Evolutionary conservation across 768 basidiomycete genomes (phyloP), one percentile per base, ranked within the genome.

Genomic region (Mrakia hoshinonis): DNA sequence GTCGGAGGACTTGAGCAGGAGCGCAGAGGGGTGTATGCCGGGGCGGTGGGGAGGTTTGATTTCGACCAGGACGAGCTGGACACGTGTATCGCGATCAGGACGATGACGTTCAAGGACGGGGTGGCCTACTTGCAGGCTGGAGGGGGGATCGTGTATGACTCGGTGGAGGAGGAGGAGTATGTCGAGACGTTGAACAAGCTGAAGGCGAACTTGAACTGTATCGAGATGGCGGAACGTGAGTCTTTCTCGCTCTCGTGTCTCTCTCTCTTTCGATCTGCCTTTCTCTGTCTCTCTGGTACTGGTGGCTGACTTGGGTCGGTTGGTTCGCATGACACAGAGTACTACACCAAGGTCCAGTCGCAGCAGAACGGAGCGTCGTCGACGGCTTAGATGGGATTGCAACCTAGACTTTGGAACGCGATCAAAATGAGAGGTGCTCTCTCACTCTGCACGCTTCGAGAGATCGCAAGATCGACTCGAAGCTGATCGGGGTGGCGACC

Each of bases 21-120:
- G 79, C 86, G 87, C 31, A 86, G 96, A 47, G 94, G 94, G 31
- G 88, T 97, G 20, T 99, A 99, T 75, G 96, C 93, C 9, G 96
- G 96, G 38, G 96, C 92, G 2, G 93, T 98, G 20, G 96, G 96
- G n/a, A 87, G 92, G 66, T 98, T 94, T 79, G 94, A 98, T 80
- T 97, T 98, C 80, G 79, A 81, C 73, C 67, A 75, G 31, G 91
- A 98, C 78, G 88, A 89, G 77, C 92, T 98, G 89, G 96, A 99
- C 79, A 96, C 92, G 0, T 98, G 95, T 81, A 99, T 99, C 76
- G 95, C 96, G 5, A 98, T 99, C 76, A 87, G 96, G 39, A 98
- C 94, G 5, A 98, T 97, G 92, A 85, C 88, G 1, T 97, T 96
- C 84, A 97, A 96, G 80, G 85, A 93, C 75, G 92, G 93, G 2